Evolutionary conservation across 2,329 filamentous ascomycete species (phyloP), one percentile per base, ranked within the genome.

Genomic region (Cladosporium sp.): DNA sequence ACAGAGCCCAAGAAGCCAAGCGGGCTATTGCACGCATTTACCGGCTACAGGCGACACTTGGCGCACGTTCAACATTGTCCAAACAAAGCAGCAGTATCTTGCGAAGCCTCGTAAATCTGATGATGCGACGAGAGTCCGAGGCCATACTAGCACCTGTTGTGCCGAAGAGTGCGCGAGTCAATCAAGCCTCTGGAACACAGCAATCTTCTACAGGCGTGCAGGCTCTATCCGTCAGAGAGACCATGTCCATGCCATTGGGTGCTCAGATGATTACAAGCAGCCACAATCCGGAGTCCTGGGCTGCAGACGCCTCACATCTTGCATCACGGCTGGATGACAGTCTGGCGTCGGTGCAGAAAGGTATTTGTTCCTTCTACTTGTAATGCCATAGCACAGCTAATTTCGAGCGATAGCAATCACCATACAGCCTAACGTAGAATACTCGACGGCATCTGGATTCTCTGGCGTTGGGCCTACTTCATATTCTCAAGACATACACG

Each of bases 11-110:
- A 66, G 75, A 77, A 51, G 76, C 78, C 0, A 82, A 82, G 65
- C 75, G 79, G 36, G 78, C 75, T 8, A 76, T 82, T 25, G 78
- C 78, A 5, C 76, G 79, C 3, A 80, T 80, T n/a, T 73, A 80
- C 36, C 74, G 77, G 18, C 65, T 81, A 1, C 79, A 80, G 28
- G 76, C 79, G 48, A 68, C 78, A 8, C 68, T 80, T 7, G 75
- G 76, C 0, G 72, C 68, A 21, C 70, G 75, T 34, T 75, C 76
- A 1, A 73, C 73, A 2, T 64, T 80, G 2, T 78, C 78, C 1
- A 77, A 74, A 59, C 78, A 79, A 58, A 70, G 72, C 62, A 77
- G 72, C 49, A 73, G 14, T 61, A 68, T 67, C 48, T 66, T 65
- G 67, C 74, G 66, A 67, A 71, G 70, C 16, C 51, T 74, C 11